A percentile compares a stretch with the other conserved stretches of the same genome.
Conservation (phyloP, 2,329 filamentous ascomycete species). For the Fusarium hostae region DNA sequence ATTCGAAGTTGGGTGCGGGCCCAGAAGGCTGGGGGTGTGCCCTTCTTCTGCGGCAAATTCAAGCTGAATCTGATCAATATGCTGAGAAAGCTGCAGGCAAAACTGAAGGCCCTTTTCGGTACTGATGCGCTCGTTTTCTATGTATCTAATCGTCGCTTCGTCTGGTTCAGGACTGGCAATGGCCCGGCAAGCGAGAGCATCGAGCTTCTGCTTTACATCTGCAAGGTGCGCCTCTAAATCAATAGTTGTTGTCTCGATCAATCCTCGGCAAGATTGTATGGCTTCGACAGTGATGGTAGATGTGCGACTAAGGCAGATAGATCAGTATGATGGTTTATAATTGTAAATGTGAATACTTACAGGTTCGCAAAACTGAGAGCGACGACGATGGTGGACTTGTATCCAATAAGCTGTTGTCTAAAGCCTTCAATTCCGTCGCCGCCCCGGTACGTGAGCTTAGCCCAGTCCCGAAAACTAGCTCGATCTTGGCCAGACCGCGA, state of each 20-base stretch:
- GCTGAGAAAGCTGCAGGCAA: conserved; percentile 32
- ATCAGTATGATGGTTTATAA: background rate
- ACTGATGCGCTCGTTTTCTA: conserved; percentile 32
- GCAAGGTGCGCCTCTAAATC: background rate
- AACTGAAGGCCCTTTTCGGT: conserved; percentile 37
- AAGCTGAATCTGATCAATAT: conserved; percentile 33
- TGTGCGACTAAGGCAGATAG: background rate
- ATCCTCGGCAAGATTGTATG: background rate
- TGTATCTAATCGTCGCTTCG: background rate
- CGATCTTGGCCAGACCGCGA: conserved; percentile 48
- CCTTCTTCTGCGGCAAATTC: background rate
- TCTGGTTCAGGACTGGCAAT: background rate
- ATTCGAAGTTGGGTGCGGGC: background rate
- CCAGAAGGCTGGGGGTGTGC: background rate
- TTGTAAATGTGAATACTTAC: conserved; percentile 17
- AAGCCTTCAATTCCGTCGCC: conserved; percentile 57
- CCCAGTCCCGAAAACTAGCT: conserved; percentile 58
- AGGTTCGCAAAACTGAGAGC: conserved; percentile 38
- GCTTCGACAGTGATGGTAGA: background rate
- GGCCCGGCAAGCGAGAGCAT: background rate
- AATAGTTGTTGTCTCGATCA: background rate
- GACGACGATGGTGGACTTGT: conserved; percentile 48
- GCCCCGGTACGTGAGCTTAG: conserved; percentile 55
- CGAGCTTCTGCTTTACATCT: background rate
- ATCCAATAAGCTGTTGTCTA: conserved; percentile 52